Conservation (phyloP, 2,329 filamentous ascomycete genomes). For the Pseudogymnoascus sp. region DNA sequence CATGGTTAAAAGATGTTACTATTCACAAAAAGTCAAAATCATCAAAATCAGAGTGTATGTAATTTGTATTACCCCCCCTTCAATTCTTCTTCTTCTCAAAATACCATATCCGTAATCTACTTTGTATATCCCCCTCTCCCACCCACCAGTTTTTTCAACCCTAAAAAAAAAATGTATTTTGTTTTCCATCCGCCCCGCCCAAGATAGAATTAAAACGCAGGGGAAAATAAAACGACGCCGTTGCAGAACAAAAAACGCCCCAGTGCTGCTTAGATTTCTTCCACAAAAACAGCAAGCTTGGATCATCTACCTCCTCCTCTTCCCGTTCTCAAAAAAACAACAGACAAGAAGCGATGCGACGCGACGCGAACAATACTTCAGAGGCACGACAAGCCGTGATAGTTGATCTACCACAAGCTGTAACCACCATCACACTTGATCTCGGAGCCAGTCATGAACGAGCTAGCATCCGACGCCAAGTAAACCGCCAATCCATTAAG, state of each 20-base stretch:
- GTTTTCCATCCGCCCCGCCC: neutral
- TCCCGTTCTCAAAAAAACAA: neutral
- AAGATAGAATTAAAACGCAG: neutral
- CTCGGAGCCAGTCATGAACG: slow-evolving; percentile 72
- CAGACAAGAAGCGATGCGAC: neutral
- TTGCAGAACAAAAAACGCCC: neutral
- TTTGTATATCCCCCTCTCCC: neutral
- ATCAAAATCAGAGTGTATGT: neutral
- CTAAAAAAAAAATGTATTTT: neutral
- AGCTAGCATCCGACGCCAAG: slow-evolving; percentile 62
- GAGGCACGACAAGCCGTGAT: neutral
- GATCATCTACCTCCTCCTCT: neutral
- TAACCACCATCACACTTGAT: slow-evolving; percentile 64
- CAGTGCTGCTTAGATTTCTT: neutral
- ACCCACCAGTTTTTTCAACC: neutral
- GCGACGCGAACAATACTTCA: neutral
- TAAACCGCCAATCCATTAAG: slow-evolving; percentile 71
- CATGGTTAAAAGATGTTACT: neutral
- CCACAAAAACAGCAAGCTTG: neutral
- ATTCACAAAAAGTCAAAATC: neutral
- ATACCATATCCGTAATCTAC: neutral
- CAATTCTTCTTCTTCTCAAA: neutral
- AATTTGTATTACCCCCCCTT: neutral
- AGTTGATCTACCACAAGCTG: slow-evolving; percentile 44
- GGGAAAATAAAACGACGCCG: neutral